phyloP scores from a whole-genome alignment of 768 basidiomycete species.

The Strobilomyces dryophilus region DNA sequence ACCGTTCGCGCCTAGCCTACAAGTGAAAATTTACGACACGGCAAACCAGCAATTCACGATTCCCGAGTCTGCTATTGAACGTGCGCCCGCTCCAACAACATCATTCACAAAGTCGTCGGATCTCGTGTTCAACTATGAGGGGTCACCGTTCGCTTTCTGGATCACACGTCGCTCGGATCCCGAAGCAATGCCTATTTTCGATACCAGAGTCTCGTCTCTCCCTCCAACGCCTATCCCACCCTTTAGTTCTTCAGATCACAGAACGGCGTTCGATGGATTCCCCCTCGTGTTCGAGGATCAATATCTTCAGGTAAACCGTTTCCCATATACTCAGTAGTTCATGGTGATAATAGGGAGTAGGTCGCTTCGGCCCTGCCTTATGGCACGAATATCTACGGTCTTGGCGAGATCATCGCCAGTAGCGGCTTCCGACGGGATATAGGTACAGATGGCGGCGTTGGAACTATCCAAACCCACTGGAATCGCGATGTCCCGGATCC shows the following conservation, averaged over 20 bases:
- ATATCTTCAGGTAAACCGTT: constrained; percentile 57
- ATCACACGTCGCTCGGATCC: constrained; percentile 65
- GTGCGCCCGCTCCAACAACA: constrained; percentile 34
- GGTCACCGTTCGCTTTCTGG: constrained; percentile 75
- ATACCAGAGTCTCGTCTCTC: constrained; percentile 61
- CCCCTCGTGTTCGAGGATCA: constrained; percentile 76
- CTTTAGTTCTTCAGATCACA: constrained; percentile 45
- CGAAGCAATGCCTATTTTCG: constrained; percentile 55
- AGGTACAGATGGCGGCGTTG: constrained; percentile 42
- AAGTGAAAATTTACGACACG: constrained; percentile 64
- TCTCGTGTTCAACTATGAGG: constrained; percentile 63
- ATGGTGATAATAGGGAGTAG: constrained; percentile 26
- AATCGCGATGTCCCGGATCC: constrained; percentile 60
- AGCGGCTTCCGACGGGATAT: constrained; percentile 66
- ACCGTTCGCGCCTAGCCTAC: constrained; percentile 41
- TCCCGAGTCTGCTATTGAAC: constrained; percentile 49
- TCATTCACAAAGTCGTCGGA: constrained; percentile 46
- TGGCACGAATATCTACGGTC: constrained; percentile 70
- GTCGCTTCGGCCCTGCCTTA: constrained; percentile 62
- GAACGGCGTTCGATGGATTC: constrained; percentile 58
- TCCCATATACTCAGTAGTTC: not conserved
- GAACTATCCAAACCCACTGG: constrained; percentile 68
- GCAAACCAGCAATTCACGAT: constrained; percentile 61
- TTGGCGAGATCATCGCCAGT: constrained; percentile 69
- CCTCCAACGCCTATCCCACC: constrained; percentile 58